Evolutionary conservation across 257 asterid genomes (phyloP), one percentile per base, ranked within the genome.

Genomic region (Osmanthus fragrans): DNA sequence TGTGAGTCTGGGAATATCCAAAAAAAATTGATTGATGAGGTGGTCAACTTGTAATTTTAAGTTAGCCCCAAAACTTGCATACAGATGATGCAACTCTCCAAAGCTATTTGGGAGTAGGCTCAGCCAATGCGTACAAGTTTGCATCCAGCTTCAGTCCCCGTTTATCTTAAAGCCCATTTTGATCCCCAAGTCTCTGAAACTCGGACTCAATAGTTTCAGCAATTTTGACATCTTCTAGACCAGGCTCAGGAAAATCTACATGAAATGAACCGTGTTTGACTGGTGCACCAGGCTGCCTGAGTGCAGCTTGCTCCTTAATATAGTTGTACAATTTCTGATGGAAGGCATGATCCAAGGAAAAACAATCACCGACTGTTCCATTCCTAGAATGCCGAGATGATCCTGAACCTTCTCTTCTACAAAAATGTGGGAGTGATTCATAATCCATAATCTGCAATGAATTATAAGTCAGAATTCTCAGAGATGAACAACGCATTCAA

Each of bases 371-470:
- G 3, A 27, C 71, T 1, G 82, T 80, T 81, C 86, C 96, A 71
- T 81, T 81, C 73, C 86, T 80, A 11, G 89, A 72, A 75, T 86
- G 76, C 56, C 84, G 84, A 23, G 97, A 88, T 5, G 97, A 88
- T 5, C 97, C 96, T 0, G 97, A 91, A 40, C 96, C 95, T 82
- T 87, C 97, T 84, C 84, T 87, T 86, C 87, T 85, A 80, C 98
- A 92, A 80, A 94, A 94, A 78, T 92, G 98, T 64, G 98, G 98
- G 77, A 94, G 95, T 15, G 95, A 86, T 82, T 90, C 91, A 67
- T 89, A 92, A 82, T 94, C 97, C 97, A 94, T 92, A 34, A 92
- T 87, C 98, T 94, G 97, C 90, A 83, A 63, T 16, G 64, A 68
- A 65, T 79, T n/a, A 10, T 32, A 5, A 21, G 39, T 76, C 60